Evolutionary conservation across 2,329 filamentous ascomycete species (phyloP), one percentile per base, ranked within the genome.

Genomic region (Aspergillus neotritici): DNA sequence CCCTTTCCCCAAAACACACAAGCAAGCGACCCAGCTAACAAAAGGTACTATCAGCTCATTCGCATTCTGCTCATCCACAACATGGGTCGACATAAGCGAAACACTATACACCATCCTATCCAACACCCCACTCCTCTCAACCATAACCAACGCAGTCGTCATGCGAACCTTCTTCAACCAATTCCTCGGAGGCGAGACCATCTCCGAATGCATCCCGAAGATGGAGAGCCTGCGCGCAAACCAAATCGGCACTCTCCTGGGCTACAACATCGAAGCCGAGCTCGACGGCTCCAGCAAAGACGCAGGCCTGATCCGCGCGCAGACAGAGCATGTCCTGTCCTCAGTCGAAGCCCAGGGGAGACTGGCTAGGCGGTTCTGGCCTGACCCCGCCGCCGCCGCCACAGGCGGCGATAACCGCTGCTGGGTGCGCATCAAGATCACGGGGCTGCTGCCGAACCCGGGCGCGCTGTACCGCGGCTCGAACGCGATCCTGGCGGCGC

Each of bases 371-470:
- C 25, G 35, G 31, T 44, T 44, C 36, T 44, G 31, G 36, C 30
- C 12, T 6, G 7, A 21, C 17, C 12, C 30, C 13, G 21, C 10
- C 12, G 25, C 30, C 13, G 21, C 10, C 12, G 25, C 35, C n/a
- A 44, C 41, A 4, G 36, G 41, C 2, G 41, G 41, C 10, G 41
- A 44, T 34, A 44, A 44, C 17, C 36, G 41, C 8, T 44, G 31
- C 30, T 44, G 41, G 41, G 41, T 44, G 4, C 36, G 41, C 3
- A 44, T 40, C 36, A 44, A 44, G 25, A 32, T 44, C 6, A 44
- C 41, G 11, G 41, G 41, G 3, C 31, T 44, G 5, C 30, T 44
- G 5, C 41, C 41, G 7, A 31, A 38, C 17, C 41, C 41, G 1
- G 31, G 15, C 5, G 41, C 36, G 1, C 36, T 44, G 5, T 40